Base-by-base conservation (phyloP, 1,284 basidiomycete genomes). In the Coniferiporia weirii region DNA sequence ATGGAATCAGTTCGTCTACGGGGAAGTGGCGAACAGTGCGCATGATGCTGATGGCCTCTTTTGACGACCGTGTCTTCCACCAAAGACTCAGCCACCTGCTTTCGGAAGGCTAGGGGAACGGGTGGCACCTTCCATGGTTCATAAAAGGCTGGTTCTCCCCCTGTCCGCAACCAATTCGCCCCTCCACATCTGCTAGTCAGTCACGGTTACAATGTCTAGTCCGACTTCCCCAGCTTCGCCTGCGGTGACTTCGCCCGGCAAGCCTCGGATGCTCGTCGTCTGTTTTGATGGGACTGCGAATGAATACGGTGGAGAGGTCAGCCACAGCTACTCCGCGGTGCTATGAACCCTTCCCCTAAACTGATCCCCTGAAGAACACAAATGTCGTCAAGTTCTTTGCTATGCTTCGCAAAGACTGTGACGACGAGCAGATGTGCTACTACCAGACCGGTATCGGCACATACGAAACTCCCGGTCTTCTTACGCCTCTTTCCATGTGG, bases 391-490 rank as follows among this genome's bases (percentile, higher is more conserved):
- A 84, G 65, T 75, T 89, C 58, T 86, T 84, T 66, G 73, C 77
- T 10, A 70, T 87, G 34, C 40, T 61, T n/a, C 76, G 78, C 67
- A 89, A 87, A 66, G 79, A 83, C 61, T 71, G 78, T 56, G 73
- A 68, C 5, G 72, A 78, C 5, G 68, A 80, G 40, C 88, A 90
- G 64, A 63, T 87, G 15, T 77, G 78, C 59, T 89, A 89, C 66
- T 90, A 90, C 64, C 88, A 89, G 81, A 72, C 83, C 44, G 86
- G 87, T 36, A 66, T 87, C 15, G 84, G 86, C 27, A 86, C 85
- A 1, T 87, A 81, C 65, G 78, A 80, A 61, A 44, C 61, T 34
- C 70, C 83, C 6, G 80, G 83, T 0, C 72, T 77, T 20, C 77
- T 84, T 19, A 76, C 79, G 1, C 81, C 84, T 0, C 3, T 81